These are phyloP conservation scores for Dendrobium chrysotoxum DNA, from an alignment of 106 monocot species.

Conservation along the genomic window DNA sequence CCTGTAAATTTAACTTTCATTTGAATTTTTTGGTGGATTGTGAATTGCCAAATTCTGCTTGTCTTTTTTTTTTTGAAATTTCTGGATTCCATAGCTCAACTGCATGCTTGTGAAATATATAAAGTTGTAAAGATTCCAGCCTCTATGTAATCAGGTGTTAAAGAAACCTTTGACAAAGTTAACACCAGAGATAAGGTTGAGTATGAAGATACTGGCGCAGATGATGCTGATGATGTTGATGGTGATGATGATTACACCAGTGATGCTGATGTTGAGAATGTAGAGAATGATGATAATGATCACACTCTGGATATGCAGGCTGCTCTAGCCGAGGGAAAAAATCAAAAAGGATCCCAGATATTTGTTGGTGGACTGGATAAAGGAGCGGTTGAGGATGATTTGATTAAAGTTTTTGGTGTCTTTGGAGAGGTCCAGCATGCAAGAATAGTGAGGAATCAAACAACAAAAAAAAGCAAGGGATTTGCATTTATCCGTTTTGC, in stretches of 20 bases:
- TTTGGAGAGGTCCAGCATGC: conserved; percentile 58
- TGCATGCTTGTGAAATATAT: neutral
- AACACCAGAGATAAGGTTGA: conserved; percentile 2
- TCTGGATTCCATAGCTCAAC: neutral
- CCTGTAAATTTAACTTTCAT: neutral
- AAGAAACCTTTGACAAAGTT: conserved; percentile 5
- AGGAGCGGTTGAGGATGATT: conserved; percentile 49
- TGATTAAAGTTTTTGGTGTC: conserved; percentile 38
- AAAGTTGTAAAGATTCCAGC: neutral
- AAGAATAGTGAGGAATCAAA: conserved; percentile 39
- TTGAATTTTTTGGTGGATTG: neutral
- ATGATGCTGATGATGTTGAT: conserved; percentile 2
- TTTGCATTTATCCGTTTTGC: conserved; percentile 60
- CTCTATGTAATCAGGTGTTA: neutral
- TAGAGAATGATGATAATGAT: conserved; percentile 17
- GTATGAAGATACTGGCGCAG: neutral
- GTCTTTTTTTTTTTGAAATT: neutral
- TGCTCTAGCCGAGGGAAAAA: conserved; percentile 16
- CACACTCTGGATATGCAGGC: conserved; percentile 8
- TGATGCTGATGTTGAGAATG: conserved; percentile 6
- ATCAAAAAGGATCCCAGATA: conserved; percentile 39
- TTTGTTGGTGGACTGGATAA: conserved; percentile 56
- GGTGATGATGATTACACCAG: conserved; percentile 2
- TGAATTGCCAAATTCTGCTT: neutral
- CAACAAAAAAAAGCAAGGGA: conserved; percentile 54